Percentiles rank a stretch among this genome's conserved stretches.
Evolutionary conservation across 2,329 filamentous ascomycete genomes (phyloP).

Genomic region (Aspergillus sp.): DNA sequence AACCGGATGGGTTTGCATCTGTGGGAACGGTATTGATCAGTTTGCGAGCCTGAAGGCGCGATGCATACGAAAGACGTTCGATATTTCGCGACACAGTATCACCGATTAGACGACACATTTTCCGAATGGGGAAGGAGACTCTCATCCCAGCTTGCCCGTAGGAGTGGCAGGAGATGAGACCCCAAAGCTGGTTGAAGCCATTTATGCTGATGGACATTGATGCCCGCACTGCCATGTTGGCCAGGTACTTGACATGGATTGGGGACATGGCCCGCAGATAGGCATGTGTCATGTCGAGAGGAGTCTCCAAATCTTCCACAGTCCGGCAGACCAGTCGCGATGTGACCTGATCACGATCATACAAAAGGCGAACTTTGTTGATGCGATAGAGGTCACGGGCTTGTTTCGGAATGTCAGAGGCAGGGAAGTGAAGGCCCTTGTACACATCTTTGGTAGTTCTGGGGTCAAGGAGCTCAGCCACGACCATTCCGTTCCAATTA

Average conservation of each 20-base stretch:
- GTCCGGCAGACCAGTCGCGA: constrained; percentile 73
- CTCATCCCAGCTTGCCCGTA: constrained; percentile 81
- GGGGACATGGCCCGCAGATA: constrained; percentile 81
- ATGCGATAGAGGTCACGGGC: constrained; percentile 85
- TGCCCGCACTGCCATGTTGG: constrained; percentile 85
- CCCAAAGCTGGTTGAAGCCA: constrained; percentile 81
- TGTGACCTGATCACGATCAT: constrained; percentile 76
- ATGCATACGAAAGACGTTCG: constrained; percentile 80
- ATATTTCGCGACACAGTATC: constrained; percentile 85
- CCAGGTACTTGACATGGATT: constrained; percentile 80
- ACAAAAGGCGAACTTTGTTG: constrained; percentile 83
- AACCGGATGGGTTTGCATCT: constrained; percentile 76
- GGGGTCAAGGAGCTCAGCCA: constrained; percentile 81
- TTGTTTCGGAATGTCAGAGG: constrained; percentile 79
- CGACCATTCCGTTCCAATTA: constrained; percentile 76
- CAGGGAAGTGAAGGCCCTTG: constrained; percentile 83
- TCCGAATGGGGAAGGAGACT: constrained; percentile 86
- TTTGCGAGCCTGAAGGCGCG: constrained; percentile 77
- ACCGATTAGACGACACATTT: constrained; percentile 84
- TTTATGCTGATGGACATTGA: constrained; percentile 95
- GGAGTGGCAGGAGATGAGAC: constrained; percentile 78
- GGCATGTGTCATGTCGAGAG: constrained; percentile 77
- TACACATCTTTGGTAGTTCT: constrained; percentile 75
- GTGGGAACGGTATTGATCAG: constrained; percentile 83
- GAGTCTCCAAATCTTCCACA: constrained; percentile 61